Evolutionary conservation across 805 yeast genomes (phyloP).

Genomic region (Ogataea ganodermae): DNA sequence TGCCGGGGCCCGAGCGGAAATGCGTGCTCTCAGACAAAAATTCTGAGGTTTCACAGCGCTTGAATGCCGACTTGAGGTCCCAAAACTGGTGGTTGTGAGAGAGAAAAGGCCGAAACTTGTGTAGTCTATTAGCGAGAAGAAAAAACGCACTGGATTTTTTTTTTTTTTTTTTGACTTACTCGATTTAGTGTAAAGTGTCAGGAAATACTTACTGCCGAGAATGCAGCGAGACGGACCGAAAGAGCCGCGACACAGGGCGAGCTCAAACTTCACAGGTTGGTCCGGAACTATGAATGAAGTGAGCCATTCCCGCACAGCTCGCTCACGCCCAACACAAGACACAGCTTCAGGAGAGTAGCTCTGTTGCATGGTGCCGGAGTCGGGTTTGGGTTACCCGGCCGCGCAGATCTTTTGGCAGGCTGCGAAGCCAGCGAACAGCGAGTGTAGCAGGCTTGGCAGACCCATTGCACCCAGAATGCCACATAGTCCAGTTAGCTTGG

Average conservation of each 20-base stretch:
- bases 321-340: neutral
- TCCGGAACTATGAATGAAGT: too few species aligned
- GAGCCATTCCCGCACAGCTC: too few species aligned
- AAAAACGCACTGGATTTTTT: neutral
- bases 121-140: conserved; percentile 8
- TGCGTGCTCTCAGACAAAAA: neutral
- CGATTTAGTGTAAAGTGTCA: neutral
- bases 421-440: neutral
- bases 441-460: neutral
- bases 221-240: neutral
- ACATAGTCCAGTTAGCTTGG: too few species aligned
- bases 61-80: neutral
- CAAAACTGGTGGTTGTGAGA: neutral
- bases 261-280: too few species aligned
- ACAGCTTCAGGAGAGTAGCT: too few species aligned
- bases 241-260: too few species aligned
- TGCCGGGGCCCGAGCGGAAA: neutral
- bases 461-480: too few species aligned
- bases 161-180: neutral
- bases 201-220: neutral
- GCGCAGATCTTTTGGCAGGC: neutral
- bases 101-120: neutral
- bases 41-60: neutral
- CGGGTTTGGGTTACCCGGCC: conserved; percentile 7
- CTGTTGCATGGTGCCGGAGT: conserved; percentile 8